Evolutionary conservation across 306 rosid genomes (phyloP).

Genomic region (Vicia faba): DNA sequence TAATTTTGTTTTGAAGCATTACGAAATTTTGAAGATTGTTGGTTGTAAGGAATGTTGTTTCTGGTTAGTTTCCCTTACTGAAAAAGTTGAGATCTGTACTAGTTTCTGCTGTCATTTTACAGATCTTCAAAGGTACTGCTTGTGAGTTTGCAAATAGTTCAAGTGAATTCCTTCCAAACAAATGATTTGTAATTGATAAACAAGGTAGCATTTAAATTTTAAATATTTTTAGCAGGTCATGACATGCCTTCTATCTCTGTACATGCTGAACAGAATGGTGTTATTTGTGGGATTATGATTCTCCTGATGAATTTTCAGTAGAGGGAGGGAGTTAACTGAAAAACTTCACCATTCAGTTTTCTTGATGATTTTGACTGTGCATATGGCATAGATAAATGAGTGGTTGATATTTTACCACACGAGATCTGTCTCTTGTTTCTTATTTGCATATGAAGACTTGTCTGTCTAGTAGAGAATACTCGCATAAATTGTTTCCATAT

Average conservation of each 20-base stretch:
- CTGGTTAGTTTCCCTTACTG: neutral
- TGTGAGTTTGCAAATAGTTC: neutral
- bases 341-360: neutral
- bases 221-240: neutral
- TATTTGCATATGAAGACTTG: neutral
- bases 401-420: neutral
- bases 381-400: neutral
- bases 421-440: neutral
- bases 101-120: neutral
- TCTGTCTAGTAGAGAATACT: too few relatives aligned
- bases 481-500: neutral
- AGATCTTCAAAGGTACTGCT: neutral
- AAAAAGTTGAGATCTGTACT: constrained; percentile 1
- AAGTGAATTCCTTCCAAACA: neutral
- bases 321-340: neutral
- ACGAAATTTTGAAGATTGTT: constrained; percentile 2
- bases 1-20: neutral
- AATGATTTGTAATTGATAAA: neutral
- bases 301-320: neutral
- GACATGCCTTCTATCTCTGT: neutral
- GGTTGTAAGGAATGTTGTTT: neutral
- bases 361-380: neutral
- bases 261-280: neutral
- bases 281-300: neutral
- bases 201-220: neutral